Evolutionary conservation across 2,329 filamentous ascomycete genomes (phyloP), one percentile per base, ranked within the genome.

Genomic region (Hypoxylon sp.): DNA sequence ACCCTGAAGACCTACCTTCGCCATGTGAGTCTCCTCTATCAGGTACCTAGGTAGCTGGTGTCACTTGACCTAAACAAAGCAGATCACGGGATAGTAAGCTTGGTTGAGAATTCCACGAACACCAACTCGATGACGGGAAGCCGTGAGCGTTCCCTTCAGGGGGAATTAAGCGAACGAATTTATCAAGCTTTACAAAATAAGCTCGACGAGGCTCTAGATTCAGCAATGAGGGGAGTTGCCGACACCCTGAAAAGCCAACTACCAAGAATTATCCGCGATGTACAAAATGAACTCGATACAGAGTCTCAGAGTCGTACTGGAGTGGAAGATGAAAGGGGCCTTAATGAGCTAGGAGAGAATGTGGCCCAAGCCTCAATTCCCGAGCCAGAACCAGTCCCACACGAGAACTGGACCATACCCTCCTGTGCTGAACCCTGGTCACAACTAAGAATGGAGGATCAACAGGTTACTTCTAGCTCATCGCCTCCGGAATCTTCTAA

Each of bases 151-250:
- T 26, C 26, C 5, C 5, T 26, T 3, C 55, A 55, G 31, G 54
- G 31, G 22, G 39, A 59, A 31, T 24, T 65, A 17, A 50, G 44
- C 55, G 55, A 19, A 10, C 42, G 62, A 50, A 53, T 59, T 3
- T 65, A 59, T 29, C 31, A 35, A 31, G 48, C 54, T 11, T 31
- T 65, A 26, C 39, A 65, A 33, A 29, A 46, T 4, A 59, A 39
- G 26, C 42, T 55, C 17, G 57, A 66, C 14, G 57, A 66, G 26
- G 44, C 44, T 11, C 9, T 66, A 11, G 57, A 60, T n/a, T 51
- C 44, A 2, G 55, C 55, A 6, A 50, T 61, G 19, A 61, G 26
- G 33, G 47, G 24, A 1, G 11, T 55, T 24, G 22, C 5, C 8
- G 52, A 58, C 13, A 46, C 33, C n/a, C 13, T 52, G 14, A 57